Evolutionary conservation across 768 basidiomycete genomes (phyloP), one percentile per base, ranked within the genome.

Genomic region (Fomitopsis serialis): DNA sequence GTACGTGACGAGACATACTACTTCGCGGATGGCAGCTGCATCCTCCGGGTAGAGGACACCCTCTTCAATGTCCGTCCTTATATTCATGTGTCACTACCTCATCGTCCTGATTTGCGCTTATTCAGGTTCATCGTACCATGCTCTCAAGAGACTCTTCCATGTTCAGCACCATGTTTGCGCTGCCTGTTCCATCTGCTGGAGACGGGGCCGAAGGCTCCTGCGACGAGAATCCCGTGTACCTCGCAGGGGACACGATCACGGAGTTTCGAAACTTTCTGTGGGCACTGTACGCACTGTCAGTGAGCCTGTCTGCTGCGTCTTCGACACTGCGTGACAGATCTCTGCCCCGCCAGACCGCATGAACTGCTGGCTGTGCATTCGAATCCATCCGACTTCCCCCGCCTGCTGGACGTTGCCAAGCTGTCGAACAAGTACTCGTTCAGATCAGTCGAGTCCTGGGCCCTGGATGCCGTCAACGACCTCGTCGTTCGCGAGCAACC

Each of bases 261-360:
- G 85, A 89, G 65, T 90, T 91, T 63, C 76, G 78, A 46, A 77
- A 84, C 63, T 86, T 91, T 60, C 75, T 91, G 29, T 87, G 84
- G 84, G 81, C 81, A 1, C 67, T 89, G n/a, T 89, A 90, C 60
- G 85, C 87, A 7, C 62, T 85, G 87, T 88, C 61, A 68, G 85
- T 65, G 40, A 19, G 48, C 36, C 32, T 23, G n/a, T 17, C 11
- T 23, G 17, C 46, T 12, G 24, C 17, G 3, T 21, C 34, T 13
- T 17, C 46, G 34, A 23, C 19, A 13, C 13, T 12, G 23, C 49
- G 29, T 36, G 17, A 25, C 22, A 32, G 43, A 52, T 19, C 13
- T n/a, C 36, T 3, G 9, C 17, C 25, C 25, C 11, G 10, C 23
- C 40, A 89, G 87, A 55, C 87, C 87, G 2, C 79, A 77, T 19